Conservation (phyloP, 257 asterid species). For the Forsythia suspensa region DNA sequence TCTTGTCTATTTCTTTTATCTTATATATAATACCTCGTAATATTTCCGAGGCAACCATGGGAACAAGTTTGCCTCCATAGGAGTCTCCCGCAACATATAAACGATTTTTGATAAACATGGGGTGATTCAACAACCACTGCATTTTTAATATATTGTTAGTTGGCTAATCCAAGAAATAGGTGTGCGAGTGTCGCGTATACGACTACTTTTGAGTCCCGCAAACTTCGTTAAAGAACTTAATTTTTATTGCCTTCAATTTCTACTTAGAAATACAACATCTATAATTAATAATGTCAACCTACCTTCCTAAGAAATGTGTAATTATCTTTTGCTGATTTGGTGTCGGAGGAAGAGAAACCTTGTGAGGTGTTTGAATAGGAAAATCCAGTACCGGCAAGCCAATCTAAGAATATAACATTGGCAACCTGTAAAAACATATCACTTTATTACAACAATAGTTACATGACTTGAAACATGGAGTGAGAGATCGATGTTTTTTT, state of each 20-base stretch:
- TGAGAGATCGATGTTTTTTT: neutral
- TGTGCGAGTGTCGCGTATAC: too few relatives aligned
- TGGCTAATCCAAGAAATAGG: too few relatives aligned
- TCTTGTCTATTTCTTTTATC: too few relatives aligned
- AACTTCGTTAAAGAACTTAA: too few relatives aligned
- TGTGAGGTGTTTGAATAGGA: slow-evolving; percentile 36
- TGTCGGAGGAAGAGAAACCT: slow-evolving; percentile 25
- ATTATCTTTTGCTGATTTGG: slow-evolving; percentile 18
- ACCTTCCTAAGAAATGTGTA: slow-evolving; percentile 44
- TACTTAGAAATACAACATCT: neutral
- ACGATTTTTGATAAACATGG: slow-evolving; percentile 36
- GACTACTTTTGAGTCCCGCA: too few relatives aligned
- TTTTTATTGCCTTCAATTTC: neutral
- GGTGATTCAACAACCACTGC: slow-evolving; percentile 63
- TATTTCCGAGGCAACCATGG: slow-evolving; percentile 43
- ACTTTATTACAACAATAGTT: neutral
- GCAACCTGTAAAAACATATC: slow-evolving; percentile 29
- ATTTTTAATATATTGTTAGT: neutral
- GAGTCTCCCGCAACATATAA: slow-evolving; percentile 57
- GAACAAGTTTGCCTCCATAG: slow-evolving; percentile 46
- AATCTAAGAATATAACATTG: slow-evolving; percentile 46
- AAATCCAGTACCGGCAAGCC: slow-evolving; percentile 53
- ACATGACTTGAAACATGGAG: neutral
- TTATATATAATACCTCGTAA: slow-evolving; percentile 31
- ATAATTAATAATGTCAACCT: neutral